Percentiles rank a stretch among this genome's conserved stretches.
Evolutionary conservation across 1,284 basidiomycete genomes (phyloP).

Genomic region (Heliocybe sulcata): DNA sequence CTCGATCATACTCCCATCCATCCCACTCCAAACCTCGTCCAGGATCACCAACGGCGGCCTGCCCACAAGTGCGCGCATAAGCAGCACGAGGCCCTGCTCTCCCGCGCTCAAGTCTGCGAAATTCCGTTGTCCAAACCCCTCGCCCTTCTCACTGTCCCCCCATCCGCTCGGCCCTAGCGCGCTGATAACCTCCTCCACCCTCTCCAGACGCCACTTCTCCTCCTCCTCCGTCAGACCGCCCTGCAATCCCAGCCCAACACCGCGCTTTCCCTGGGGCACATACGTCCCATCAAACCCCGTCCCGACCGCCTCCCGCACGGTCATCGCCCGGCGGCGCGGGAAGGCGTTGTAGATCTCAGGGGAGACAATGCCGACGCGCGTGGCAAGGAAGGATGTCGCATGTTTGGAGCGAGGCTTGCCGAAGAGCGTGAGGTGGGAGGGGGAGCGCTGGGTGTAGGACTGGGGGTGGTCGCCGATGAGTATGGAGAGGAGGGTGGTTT

Average conservation of each 20-base stretch:
- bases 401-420: conserved; percentile 57
- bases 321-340: conserved; percentile 66
- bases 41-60: conserved; percentile 67
- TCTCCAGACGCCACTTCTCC: conserved; percentile 36
- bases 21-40: conserved; percentile 89
- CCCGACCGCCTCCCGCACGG: conserved; percentile 72
- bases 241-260: conserved; percentile 35
- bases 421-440: conserved; percentile 65
- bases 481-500: conserved; percentile 91
- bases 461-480: conserved; percentile 94
- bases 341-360: conserved; percentile 93
- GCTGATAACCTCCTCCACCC: conserved; percentile 48
- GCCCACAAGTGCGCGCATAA: conserved; percentile 80
- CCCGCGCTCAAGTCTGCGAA: conserved; percentile 63
- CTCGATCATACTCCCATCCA: conserved; percentile 73
- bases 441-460: conserved; percentile 73
- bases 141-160: conserved; percentile 19
- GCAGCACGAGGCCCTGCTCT: conserved; percentile 73
- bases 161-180: conserved; percentile 57
- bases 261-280: conserved; percentile 39
- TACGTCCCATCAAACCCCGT: conserved; percentile 85
- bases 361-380: conserved; percentile 71
- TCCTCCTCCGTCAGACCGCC: conserved; percentile 24
- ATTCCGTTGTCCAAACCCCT: conserved; percentile 33
- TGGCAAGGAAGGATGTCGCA: conserved; percentile 49